Conservation (phyloP, 306 rosid species). For the Oxytropis ochrocephala region DNA sequence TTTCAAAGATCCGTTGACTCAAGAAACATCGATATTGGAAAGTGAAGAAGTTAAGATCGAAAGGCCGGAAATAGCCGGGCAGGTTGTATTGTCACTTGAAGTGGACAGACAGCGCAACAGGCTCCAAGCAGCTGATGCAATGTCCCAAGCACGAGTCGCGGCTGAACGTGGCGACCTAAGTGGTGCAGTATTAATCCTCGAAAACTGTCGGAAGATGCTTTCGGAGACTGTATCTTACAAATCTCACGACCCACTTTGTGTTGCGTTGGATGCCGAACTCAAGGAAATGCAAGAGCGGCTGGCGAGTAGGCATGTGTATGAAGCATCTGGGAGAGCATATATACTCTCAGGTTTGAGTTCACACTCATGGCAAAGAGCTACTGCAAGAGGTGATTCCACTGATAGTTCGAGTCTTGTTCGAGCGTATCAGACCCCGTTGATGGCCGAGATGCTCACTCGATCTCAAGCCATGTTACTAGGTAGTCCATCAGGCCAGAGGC, state of each 20-base stretch:
- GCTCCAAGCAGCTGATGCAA: conserved; percentile 89
- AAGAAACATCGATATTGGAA: conserved; percentile 48
- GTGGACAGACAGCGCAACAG: conserved; percentile 90
- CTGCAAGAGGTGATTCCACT: conserved; percentile 95
- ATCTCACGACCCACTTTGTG: conserved; percentile 64
- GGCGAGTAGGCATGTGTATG: conserved; percentile 92
- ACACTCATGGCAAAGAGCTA: conserved; percentile 99
- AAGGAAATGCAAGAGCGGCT: conserved; percentile 96
- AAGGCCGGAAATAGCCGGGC: conserved; percentile 48
- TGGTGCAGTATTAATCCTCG: conserved; percentile 65
- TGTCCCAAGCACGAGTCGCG: conserved; percentile 70
- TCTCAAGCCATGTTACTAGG: conserved; percentile 79
- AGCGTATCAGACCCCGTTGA: conserved; percentile 91
- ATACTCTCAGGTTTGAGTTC: conserved; percentile 97
- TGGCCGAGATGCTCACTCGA: conserved; percentile 94
- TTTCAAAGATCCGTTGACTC: conserved; percentile 77
- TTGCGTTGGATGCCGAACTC: conserved; percentile 92
- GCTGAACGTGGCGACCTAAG: conserved; percentile 84
- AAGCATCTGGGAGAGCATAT: conserved; percentile 96
- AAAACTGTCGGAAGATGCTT: conserved; percentile 61
- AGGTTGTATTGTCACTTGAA: conserved; percentile 65
- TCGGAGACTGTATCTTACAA: conserved; percentile 60
- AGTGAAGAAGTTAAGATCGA: conserved; percentile 68
- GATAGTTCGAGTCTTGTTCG: conserved; percentile 80
- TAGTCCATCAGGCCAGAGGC: conserved; percentile 82